Conservation (phyloP, 2,329 filamentous ascomycete genomes). For the Sclerotinia glacialis region DNA sequence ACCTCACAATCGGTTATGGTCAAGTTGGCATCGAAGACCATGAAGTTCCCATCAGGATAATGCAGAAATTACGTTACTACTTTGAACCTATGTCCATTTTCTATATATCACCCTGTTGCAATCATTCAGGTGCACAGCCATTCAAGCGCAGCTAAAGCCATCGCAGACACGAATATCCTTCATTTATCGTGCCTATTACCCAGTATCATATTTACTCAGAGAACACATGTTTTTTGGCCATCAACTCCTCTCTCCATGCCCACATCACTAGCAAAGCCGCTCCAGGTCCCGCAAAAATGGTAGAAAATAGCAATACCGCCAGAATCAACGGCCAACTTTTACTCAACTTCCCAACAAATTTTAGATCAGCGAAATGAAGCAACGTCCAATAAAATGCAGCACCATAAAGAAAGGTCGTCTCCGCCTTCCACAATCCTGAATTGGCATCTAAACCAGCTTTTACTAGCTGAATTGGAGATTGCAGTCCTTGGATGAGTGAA, state of each 20-base stretch:
- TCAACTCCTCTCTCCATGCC: conserved; percentile 41
- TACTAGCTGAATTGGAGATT: not conserved
- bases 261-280: conserved; percentile 37
- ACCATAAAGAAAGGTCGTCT: conserved; percentile 28
- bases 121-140: not conserved
- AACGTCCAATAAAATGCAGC: conserved; percentile 37
- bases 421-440: conserved; percentile 2
- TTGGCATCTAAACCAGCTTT: not conserved
- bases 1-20: not conserved
- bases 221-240: conserved; percentile 30
- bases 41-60: not conserved
- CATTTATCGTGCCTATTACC: not conserved
- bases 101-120: not conserved
- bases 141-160: not conserved
- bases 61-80: not conserved
- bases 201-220: not conserved
- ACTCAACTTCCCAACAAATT: conserved; percentile 36
- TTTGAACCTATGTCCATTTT: not conserved
- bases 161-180: not conserved
- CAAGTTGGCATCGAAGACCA: not conserved
- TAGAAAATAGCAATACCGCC: conserved; percentile 24
- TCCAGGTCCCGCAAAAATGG: conserved; percentile 37
- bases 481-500: not conserved
- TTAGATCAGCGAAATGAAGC: conserved; percentile 40
- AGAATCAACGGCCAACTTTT: conserved; percentile 28